Evolutionary conservation across 495 filamentous ascomycete species (phyloP), one percentile per base, ranked within the genome.

Genomic region (Venustampulla echinocandica): DNA sequence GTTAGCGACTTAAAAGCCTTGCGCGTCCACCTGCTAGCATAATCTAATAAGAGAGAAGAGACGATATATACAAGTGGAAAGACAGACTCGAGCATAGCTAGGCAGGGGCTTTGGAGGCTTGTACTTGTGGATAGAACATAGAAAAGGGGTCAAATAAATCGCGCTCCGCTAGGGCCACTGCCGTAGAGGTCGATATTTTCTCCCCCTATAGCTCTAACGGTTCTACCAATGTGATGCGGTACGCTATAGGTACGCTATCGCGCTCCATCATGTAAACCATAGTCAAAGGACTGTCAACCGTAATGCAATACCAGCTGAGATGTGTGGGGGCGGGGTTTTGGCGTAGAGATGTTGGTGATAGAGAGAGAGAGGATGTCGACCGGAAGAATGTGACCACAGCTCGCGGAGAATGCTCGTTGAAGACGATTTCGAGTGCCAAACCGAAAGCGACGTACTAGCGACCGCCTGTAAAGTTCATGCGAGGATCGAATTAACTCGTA

Each of bases 401-500:
- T 30, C 27, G 27, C 13, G 27, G 27, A 30, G 27, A 13, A 30
- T 30, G 27, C 27, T 30, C 27, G 27, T 7, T 30, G 27, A 13
- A 30, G 27, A 30, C 13, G 27, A 30, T 30, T 13, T 13, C 27
- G 27, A 30, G 7, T 30, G 27, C 27, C 27, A 30, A 30, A 30
- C 27, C 27, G 27, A 30, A 30, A 30, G 27, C 27, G 27, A 30
- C 27, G 27, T 43, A 15, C 21, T 15, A n/a, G n/a, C n/a, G n/a
- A n/a, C n/a, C n/a, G n/a, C n/a, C n/a, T n/a, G n/a, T n/a, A n/a
- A n/a, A n/a, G n/a, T n/a, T n/a, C n/a, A n/a, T n/a, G n/a, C n/a
- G n/a, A 43, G 40, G 40, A 43, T 43, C 40, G 40, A 27, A 43
- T 30, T 14, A 30, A 30, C 38, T 41, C 38, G 23, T 30, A 43